These are phyloP conservation scores for Sungouiella thailandica DNA, from an alignment of 805 yeast species.

Conservation along the genomic window DNA sequence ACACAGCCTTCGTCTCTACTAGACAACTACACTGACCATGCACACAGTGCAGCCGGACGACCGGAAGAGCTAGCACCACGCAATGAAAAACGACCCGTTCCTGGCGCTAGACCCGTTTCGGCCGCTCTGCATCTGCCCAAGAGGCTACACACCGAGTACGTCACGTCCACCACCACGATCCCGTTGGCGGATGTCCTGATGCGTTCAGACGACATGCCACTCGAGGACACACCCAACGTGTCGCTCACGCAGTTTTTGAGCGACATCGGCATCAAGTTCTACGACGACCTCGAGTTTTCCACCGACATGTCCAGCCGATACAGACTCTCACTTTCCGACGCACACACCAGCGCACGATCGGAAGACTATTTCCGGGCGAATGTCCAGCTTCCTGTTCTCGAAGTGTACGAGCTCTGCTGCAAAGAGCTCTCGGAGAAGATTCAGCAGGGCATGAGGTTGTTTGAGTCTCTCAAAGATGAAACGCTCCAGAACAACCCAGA, in stretches of 20 bases:
- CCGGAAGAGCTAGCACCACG: neutral
- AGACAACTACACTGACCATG: too few relatives aligned
- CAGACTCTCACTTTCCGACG: slow-evolving; percentile 14
- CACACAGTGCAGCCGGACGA: too few relatives aligned
- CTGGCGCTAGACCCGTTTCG: too few relatives aligned
- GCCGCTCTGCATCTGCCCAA: neutral
- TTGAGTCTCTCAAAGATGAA: slow-evolving; percentile 44
- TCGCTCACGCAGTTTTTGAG: slow-evolving; percentile 34
- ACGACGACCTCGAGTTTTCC: slow-evolving; percentile 41
- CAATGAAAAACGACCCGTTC: neutral
- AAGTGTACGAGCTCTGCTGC: slow-evolving; percentile 50
- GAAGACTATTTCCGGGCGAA: slow-evolving; percentile 36
- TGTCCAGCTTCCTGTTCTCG: slow-evolving; percentile 39
- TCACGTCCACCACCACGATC: slow-evolving; percentile 4
- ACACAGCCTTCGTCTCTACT: too few relatives aligned
- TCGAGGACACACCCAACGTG: slow-evolving; percentile 21
- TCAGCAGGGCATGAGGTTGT: slow-evolving; percentile 42
- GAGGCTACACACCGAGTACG: neutral
- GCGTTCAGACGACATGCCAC: slow-evolving; percentile 10
- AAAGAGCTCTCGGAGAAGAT: slow-evolving; percentile 50
- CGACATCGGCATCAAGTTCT: slow-evolving; percentile 39
- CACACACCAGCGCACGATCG: slow-evolving; percentile 7
- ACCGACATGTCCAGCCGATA: slow-evolving; percentile 20
- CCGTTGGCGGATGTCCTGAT: slow-evolving; percentile 5
- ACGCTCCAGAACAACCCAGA: slow-evolving; percentile 43